A percentile compares a stretch with the other conserved stretches of the same genome.
Evolutionary conservation across 2,329 filamentous ascomycete species (phyloP).

Genomic region (Neofusicoccum laricinum): DNA sequence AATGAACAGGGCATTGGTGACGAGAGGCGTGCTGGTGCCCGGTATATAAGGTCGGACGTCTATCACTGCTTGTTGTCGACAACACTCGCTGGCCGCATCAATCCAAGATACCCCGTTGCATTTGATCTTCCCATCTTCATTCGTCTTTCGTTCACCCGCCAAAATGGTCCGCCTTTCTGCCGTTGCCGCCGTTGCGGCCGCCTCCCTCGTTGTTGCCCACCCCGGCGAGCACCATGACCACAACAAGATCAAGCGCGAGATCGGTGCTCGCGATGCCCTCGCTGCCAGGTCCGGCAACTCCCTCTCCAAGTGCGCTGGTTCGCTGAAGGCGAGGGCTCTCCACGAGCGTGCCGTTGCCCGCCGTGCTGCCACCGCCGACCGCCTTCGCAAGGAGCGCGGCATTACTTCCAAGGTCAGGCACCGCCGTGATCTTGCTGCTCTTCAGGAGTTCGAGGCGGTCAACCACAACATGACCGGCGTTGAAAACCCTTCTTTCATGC

Average conservation of each 20-base stretch:
- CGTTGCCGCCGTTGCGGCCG: constrained; percentile 22
- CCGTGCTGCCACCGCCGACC: constrained; percentile 22
- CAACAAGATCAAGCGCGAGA: constrained; percentile 29
- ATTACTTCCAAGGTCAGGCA: constrained; percentile 22
- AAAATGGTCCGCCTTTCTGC: constrained; percentile 25
- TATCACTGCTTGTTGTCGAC: constrained; percentile 7
- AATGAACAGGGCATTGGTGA: not conserved
- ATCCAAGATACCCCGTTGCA: not conserved
- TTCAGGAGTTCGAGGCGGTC: constrained; percentile 28
- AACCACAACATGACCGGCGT: constrained; percentile 30
- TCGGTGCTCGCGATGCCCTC: constrained; percentile 26
- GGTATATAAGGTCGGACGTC: constrained; percentile 8
- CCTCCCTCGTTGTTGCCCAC: constrained; percentile 26
- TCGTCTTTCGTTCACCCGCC: not conserved
- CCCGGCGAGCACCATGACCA: constrained; percentile 34
- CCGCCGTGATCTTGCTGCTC: constrained; percentile 28
- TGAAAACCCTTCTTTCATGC: constrained; percentile 24
- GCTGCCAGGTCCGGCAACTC: constrained; percentile 23
- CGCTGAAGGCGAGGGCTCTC: constrained; percentile 23
- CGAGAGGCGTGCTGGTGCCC: not conserved
- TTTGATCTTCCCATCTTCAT: not conserved
- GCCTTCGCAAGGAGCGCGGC: constrained; percentile 26
- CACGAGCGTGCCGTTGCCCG: constrained; percentile 24
- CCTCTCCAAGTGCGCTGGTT: constrained; percentile 23
- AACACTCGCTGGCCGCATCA: not conserved